phyloP scores from a whole-genome alignment of 225 moss, liverwort and hornwort species.

The Lunularia cruciata region DNA sequence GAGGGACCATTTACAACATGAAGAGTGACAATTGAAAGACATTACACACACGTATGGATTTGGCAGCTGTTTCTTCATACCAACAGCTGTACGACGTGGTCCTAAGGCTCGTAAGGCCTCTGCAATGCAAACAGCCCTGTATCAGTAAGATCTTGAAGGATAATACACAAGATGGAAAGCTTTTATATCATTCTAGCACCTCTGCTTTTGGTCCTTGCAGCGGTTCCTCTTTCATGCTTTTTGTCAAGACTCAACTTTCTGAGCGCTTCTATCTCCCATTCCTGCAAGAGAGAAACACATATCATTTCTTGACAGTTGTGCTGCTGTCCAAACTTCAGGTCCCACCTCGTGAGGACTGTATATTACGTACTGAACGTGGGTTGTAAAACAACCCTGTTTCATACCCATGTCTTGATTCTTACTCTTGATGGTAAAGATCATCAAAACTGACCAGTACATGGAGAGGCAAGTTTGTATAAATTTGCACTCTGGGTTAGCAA shows the following conservation, averaged over 20 bases:
- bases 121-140: neutral
- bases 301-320: no score
- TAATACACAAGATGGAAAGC: neutral
- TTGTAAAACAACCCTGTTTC: no score
- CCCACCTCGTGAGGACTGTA: no score
- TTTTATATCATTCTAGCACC: neutral
- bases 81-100: neutral
- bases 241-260: slow-evolving; percentile 55
- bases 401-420: no score
- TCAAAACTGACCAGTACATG: no score
- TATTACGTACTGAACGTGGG: no score
- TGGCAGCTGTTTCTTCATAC: neutral
- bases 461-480: no score
- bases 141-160: neutral
- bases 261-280: slow-evolving; percentile 63
- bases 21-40: no score
- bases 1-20: no score
- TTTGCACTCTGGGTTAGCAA: no score
- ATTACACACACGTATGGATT: slow-evolving; percentile 20
- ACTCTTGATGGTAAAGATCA: no score
- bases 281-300: slow-evolving; percentile 38
- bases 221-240: slow-evolving; percentile 72
- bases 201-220: slow-evolving; percentile 57
- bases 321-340: no score
- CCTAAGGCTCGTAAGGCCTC: slow-evolving; percentile 3